Evolutionary conservation across 306 rosid species (phyloP).

Genomic region (Inga leiocalycina): DNA sequence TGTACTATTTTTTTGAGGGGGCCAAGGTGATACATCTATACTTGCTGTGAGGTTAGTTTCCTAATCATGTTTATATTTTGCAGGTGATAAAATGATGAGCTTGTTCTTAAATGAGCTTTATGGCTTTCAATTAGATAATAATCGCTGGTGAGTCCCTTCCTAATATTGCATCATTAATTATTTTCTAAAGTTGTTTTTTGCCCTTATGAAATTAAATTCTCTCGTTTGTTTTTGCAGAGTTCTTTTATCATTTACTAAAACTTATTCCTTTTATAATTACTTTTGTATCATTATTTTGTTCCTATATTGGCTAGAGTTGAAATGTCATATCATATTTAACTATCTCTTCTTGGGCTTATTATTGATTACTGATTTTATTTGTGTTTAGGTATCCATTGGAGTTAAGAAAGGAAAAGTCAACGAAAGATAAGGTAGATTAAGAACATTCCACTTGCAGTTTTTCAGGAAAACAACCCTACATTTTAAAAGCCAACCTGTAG

Average conservation of each 20-base stretch:
- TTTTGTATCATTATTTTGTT: conserved; percentile 3
- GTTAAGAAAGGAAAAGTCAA: conserved; percentile 88
- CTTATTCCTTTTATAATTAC: not conserved
- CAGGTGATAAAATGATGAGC: conserved; percentile 96
- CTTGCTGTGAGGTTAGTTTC: conserved; percentile 28
- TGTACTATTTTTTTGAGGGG: conserved; percentile 11
- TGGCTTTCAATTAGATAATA: conserved; percentile 86
- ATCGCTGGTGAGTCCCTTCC: conserved; percentile 71
- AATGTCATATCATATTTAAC: conserved; percentile 15
- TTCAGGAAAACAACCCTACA: conserved; percentile 8
- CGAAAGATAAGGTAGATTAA: conserved; percentile 74
- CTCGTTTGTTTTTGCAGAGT: conserved; percentile 2
- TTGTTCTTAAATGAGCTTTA: conserved; percentile 93
- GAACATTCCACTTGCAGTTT: conserved; percentile 17
- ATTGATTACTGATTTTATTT: conserved; percentile 39
- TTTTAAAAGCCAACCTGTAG: conserved; percentile 23
- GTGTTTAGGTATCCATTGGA: conserved; percentile 88
- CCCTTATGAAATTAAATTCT: conserved; percentile 15
- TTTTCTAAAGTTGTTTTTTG: conserved; percentile 12
- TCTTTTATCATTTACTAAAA: not conserved
- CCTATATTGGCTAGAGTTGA: conserved; percentile 25
- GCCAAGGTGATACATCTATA: conserved; percentile 16
- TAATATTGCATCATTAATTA: not conserved
- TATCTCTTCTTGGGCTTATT: conserved; percentile 29
- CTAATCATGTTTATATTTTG: conserved; percentile 34